Evolutionary conservation across 257 asterid genomes (phyloP), one percentile per base, ranked within the genome.

Genomic region (Jacaranda copaia): DNA sequence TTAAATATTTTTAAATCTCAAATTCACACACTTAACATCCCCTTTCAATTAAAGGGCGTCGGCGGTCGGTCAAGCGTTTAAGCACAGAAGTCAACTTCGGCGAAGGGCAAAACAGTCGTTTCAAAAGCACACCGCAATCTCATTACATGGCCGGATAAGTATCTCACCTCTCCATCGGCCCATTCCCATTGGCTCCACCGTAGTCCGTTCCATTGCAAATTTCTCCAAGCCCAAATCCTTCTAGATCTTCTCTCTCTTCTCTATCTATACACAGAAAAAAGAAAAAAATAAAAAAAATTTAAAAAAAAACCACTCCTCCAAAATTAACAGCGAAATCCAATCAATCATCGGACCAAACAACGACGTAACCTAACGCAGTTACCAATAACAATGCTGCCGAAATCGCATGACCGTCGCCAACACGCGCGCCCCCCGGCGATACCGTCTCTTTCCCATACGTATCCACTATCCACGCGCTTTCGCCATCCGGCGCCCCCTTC

Each of bases 401-500:
- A 74, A 63, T 74, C 80, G 75, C 83, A 83, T 81, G 82, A 4
- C 72, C 82, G 85, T 82, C 82, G 77, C 13, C 62, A 72, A 60
- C 85, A 74, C 86, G 83, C 83, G 83, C 85, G 36, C 68, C 42
- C 77, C 78, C 78, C 68, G 77, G 46, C 82, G 82, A 39, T 63
- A 45, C 62, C 70, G 48, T 13, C 53, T 45, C 13, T 18, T 53
- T 36, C 74, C 42, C 79, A 64, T 57, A 52, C 53, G 51, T 48
- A 12, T 52, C 20, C 45, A 66, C 66, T 25, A 19, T 48, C 67
- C 78, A 75, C 84, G 81, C 78, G 81, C 78, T 61, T 71, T 81
- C 79, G 77, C 84, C 79, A 70, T 76, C 81, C 84, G 84, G 78
- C 84, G 75, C 78, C 78, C 64, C 70, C 81, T 20, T 32, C 81